Percentiles rank a stretch among this genome's conserved stretches.
These are phyloP conservation scores for Coniosporium apollinis DNA, from an alignment of 495 filamentous ascomycete genomes.

Conservation along the genomic window DNA sequence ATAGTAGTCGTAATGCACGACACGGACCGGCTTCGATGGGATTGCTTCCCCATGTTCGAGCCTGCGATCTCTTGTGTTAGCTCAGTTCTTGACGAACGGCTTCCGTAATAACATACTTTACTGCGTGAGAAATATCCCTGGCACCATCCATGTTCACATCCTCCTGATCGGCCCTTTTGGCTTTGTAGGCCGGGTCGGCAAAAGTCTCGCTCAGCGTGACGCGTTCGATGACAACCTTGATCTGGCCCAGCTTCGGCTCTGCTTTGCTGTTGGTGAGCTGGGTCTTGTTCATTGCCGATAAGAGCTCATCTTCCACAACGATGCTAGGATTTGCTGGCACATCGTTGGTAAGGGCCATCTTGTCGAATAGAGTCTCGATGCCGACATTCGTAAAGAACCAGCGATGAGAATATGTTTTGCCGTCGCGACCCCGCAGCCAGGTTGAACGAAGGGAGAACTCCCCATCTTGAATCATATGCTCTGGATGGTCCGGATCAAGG, in stretches of 20 bases:
- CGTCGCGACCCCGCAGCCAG: conserved; percentile 10
- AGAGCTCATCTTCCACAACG: conserved; percentile 10
- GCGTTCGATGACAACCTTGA: conserved; percentile 13
- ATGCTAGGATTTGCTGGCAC: not conserved
- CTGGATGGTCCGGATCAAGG: conserved; percentile 8
- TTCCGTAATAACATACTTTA: conserved; percentile 6
- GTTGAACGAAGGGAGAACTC: conserved; percentile 7
- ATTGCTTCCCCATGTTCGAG: too few species aligned
- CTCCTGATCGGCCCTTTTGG: conserved; percentile 8
- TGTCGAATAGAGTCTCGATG: conserved; percentile 17
- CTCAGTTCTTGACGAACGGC: not conserved
- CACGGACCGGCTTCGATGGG: not conserved
- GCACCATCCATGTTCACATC: conserved; percentile 5
- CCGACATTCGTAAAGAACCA: conserved; percentile 20
- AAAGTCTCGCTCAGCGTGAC: conserved; percentile 9
- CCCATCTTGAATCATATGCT: not conserved
- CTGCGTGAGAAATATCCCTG: conserved; percentile 11
- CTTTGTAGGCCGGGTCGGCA: conserved; percentile 3
- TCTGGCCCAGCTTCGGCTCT: conserved; percentile 12
- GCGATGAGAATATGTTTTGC: conserved; percentile 8
- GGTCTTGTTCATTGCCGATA: conserved; percentile 9
- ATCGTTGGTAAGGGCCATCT: conserved; percentile 3
- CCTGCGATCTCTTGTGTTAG: not conserved
- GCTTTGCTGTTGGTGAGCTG: conserved; percentile 7
- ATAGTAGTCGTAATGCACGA: conserved; percentile 1